phyloP scores from a whole-genome alignment of 1,284 basidiomycete genomes.

The Bondarzewia mesenterica region DNA sequence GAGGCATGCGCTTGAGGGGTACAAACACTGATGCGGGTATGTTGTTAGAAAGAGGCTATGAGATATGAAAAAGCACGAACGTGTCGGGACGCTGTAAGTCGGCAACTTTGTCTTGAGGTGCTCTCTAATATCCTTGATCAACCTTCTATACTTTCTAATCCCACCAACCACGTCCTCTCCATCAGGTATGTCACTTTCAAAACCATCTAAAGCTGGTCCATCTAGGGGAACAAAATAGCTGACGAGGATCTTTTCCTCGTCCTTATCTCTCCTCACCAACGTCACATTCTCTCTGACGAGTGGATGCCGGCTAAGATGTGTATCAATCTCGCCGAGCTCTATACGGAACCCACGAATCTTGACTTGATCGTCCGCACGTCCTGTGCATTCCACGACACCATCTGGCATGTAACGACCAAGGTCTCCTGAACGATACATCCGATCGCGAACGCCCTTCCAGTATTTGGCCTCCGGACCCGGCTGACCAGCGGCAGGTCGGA shows the following conservation, averaged over 20 bases:
- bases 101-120: constrained; percentile 97
- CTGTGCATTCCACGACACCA: constrained; percentile 95
- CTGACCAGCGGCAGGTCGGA: constrained; percentile 44
- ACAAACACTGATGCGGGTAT: too few relatives aligned
- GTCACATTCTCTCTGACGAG: constrained; percentile 96
- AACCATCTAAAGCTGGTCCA: constrained; percentile 61
- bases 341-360: constrained; percentile 99
- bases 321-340: constrained; percentile 98
- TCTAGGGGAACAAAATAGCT: constrained; percentile 96
- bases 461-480: constrained; percentile 66
- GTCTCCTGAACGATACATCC: constrained; percentile 98
- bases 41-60: too few relatives aligned
- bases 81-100: constrained; percentile 83
- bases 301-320: constrained; percentile 89
- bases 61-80: constrained; percentile 35
- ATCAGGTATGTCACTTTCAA: constrained; percentile 66
- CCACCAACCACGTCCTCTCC: constrained; percentile 64
- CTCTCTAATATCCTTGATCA: constrained; percentile 93
- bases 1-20: constrained; percentile 89
- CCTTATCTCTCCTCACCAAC: constrained; percentile 93
- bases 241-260: constrained; percentile 98
- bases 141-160: constrained; percentile 73
- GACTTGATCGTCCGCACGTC: constrained; percentile 97
- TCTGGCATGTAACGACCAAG: constrained; percentile 91
- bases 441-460: constrained; percentile 97